Conservation (phyloP, 495 filamentous ascomycete genomes). For the Penicilliopsis zonata region DNA sequence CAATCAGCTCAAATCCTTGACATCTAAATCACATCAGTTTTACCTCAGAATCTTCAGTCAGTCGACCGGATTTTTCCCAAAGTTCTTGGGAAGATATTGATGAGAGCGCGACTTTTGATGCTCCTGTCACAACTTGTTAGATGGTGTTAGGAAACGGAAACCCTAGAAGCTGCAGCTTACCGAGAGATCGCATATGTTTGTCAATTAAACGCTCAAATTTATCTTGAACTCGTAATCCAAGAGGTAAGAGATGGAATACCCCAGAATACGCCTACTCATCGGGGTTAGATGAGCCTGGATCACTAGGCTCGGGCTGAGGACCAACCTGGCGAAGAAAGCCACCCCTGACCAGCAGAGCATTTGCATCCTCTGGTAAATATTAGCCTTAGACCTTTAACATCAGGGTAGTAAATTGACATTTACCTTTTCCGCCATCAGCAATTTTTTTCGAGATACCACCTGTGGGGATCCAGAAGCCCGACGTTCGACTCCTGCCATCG, state of each 20-base stretch:
- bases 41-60: constrained; percentile 51
- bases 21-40: not conserved
- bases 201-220: constrained; percentile 81
- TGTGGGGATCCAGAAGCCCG: constrained; percentile 66
- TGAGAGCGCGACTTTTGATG: constrained; percentile 79
- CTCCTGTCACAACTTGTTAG: constrained; percentile 42
- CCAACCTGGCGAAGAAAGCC: constrained; percentile 70
- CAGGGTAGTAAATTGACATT: not conserved
- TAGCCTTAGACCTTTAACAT: not conserved
- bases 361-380: constrained; percentile 42
- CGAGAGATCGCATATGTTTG: constrained; percentile 71
- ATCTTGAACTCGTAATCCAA: constrained; percentile 80
- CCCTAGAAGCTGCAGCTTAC: constrained; percentile 28
- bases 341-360: constrained; percentile 61
- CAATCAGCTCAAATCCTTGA: not conserved
- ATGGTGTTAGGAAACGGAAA: not conserved
- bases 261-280: constrained; percentile 60
- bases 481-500: constrained; percentile 52
- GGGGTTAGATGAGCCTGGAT: constrained; percentile 2
- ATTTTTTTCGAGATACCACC: constrained; percentile 53
- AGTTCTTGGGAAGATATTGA: constrained; percentile 76
- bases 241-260: constrained; percentile 83
- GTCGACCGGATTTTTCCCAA: constrained; percentile 61
- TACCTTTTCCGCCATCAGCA: constrained; percentile 32
- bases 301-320: not conserved